phyloP scores from a whole-genome alignment of 2,329 filamentous ascomycete species.

The Fusarium devonianum region DNA sequence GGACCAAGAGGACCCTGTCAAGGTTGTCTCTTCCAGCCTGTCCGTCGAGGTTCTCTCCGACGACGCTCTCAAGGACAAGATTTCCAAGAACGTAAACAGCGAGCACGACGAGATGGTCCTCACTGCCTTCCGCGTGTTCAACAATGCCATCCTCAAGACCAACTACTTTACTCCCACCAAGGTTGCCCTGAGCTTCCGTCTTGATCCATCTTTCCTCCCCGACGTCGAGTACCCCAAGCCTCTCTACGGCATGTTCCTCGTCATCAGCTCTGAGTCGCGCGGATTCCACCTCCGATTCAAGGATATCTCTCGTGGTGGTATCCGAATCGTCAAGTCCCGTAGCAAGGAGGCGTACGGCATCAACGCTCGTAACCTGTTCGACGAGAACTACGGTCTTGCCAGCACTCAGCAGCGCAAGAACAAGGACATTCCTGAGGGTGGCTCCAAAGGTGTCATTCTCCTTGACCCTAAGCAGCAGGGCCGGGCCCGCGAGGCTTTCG shows the following conservation, averaged over 20 bases:
- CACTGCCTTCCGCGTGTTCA: constrained; percentile 96
- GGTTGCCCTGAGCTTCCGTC: constrained; percentile 94
- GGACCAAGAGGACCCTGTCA: constrained; percentile 58
- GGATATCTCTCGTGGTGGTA: constrained; percentile 95
- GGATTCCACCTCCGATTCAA: constrained; percentile 98
- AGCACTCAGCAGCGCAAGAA: constrained; percentile 99
- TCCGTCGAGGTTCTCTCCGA: constrained; percentile 77
- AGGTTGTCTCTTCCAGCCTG: constrained; percentile 62
- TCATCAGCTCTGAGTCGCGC: constrained; percentile 95
- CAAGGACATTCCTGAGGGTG: constrained; percentile 98
- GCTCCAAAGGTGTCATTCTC: constrained; percentile 96
- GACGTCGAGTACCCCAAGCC: constrained; percentile 91
- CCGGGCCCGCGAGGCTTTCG: constrained; percentile 89
- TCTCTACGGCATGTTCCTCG: constrained; percentile 97
- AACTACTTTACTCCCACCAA: constrained; percentile 98
- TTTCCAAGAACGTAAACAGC: constrained; percentile 81
- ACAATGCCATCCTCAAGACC: constrained; percentile 91
- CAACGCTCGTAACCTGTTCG: constrained; percentile 94
- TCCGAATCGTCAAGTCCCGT: constrained; percentile 97
- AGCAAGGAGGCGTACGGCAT: constrained; percentile 96
- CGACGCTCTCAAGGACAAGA: constrained; percentile 74
- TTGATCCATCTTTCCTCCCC: constrained; percentile 89
- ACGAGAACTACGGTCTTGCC: constrained; percentile 98
- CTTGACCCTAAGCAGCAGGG: constrained; percentile 94
- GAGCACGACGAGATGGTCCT: constrained; percentile 99